Conservation (phyloP, 805 yeast species). For the Myxozyma neglecta region DNA sequence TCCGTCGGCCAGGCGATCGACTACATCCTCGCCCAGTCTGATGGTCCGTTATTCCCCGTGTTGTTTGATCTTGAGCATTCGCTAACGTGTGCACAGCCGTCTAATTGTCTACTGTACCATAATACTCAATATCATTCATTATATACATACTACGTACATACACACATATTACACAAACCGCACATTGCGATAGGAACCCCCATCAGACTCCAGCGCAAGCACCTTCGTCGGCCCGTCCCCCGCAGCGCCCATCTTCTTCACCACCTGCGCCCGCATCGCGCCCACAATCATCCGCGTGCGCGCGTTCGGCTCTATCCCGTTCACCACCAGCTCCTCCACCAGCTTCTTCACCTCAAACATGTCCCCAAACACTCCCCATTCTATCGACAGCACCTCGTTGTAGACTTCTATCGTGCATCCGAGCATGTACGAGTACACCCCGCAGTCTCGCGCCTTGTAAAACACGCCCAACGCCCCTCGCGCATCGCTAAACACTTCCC, state of each 20-base stretch:
- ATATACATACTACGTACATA: not conserved
- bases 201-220: constrained; percentile 15
- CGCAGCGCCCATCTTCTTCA: not conserved
- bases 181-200: constrained; percentile 15
- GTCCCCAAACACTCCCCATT: constrained; percentile 46
- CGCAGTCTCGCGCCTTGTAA: constrained; percentile 40
- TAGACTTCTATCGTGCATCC: constrained; percentile 46
- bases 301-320: constrained; percentile 44
- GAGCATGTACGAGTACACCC: constrained; percentile 42
- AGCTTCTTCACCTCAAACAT: constrained; percentile 40
- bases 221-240: constrained; percentile 11
- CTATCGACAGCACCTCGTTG: constrained; percentile 41
- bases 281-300: constrained; percentile 40
- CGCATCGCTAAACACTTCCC: constrained; percentile 19
- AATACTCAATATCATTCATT: too few relatives aligned
- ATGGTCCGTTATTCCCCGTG: constrained; percentile 40
- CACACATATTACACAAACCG: constrained; percentile 8
- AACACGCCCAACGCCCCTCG: constrained; percentile 42
- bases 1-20: constrained; percentile 92
- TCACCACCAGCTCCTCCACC: constrained; percentile 46
- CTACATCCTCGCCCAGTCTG: constrained; percentile 63
- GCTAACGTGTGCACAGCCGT: constrained; percentile 6
- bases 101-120: too few relatives aligned
- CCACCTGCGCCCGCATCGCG: constrained; percentile 24
- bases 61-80: not conserved